Base-by-base conservation (phyloP, 2,329 filamentous ascomycete genomes). In the Aspergillus terreus region DNA sequence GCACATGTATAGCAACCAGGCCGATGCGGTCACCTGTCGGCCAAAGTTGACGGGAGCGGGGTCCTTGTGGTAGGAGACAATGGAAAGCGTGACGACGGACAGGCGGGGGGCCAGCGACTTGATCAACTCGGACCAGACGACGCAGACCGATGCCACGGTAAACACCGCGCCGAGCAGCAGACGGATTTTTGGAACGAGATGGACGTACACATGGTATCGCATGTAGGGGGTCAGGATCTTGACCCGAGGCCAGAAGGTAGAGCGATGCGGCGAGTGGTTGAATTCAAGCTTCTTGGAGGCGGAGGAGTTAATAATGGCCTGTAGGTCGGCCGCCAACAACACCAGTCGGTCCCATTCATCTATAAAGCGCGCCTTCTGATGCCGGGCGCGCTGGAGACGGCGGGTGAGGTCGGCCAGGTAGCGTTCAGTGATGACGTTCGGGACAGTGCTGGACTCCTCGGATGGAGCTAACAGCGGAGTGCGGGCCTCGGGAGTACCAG, bases 1-100 rank as follows among this genome's bases (percentile, higher is more conserved):
- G 69, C 89, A 95, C 94, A 99, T 99, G 76, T 99, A 99, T 51
- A 92, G 79, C 54, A 99, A 86, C 94, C 94, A 99, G 12, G 84
- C 76, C 2, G 90, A 86, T 0, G 92, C 88, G 45, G 92, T 86
- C 42, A 91, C 70, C 68, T 99, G 94, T 4, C 91, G 90, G 2
- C 86, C 87, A 60, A 97, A 91, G 15, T 90, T 90, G 55, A 97
- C 85, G 51, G 88, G 84, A 23, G 86, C 86, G 51, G 83, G 82
- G 10, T 85, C 82, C 38, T 84, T 83, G 33, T 82, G 81, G 67
- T 86, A 86, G 58, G 92, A 88, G 61, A 87, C 75, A 40, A 82
- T 70, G 46, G 79, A 75, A 42, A 86, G 75, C 44, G 79, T 80
- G 56, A 88, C 82, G 38, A 86, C 78, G 1, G 91, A 96, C 11